Conservation (phyloP, 306 rosid species). For the Vicia sativa region DNA sequence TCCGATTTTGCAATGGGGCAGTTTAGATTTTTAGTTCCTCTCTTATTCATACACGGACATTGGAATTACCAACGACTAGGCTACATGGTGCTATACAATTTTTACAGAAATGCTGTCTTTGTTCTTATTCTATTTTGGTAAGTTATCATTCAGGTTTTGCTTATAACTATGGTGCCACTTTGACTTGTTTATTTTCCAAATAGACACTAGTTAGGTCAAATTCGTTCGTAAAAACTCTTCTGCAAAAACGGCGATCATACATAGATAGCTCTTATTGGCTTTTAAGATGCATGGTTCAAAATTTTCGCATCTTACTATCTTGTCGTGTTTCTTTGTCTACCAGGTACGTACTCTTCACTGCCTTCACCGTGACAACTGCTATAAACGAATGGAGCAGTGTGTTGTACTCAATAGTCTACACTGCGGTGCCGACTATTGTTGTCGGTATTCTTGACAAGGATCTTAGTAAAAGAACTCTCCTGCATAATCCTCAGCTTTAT, state of each 20-base stretch:
- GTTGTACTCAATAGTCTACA: conserved; percentile 79
- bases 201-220: not conserved
- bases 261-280: not conserved
- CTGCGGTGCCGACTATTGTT: conserved; percentile 76
- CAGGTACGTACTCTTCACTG: conserved; percentile 84
- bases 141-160: conserved; percentile 41
- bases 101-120: conserved; percentile 88
- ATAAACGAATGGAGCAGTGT: conserved; percentile 90
- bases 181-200: no score
- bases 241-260: not conserved
- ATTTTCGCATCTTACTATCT: conserved; percentile 1
- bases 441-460: conserved; percentile 97
- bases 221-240: not conserved
- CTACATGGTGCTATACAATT: conserved; percentile 92
- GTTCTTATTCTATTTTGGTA: conserved; percentile 90
- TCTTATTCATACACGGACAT: conserved; percentile 90
- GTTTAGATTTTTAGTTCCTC: conserved; percentile 90
- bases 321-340: conserved; percentile 19
- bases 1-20: conserved; percentile 99
- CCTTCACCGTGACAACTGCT: conserved; percentile 80
- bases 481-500: conserved; percentile 76
- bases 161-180: not conserved
- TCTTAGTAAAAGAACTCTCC: conserved; percentile 79
- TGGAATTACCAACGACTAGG: conserved; percentile 98
- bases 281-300: conserved; percentile 5